Evolutionary conservation across 768 basidiomycete genomes (phyloP).

Genomic region (Hirschioporus abietinus): DNA sequence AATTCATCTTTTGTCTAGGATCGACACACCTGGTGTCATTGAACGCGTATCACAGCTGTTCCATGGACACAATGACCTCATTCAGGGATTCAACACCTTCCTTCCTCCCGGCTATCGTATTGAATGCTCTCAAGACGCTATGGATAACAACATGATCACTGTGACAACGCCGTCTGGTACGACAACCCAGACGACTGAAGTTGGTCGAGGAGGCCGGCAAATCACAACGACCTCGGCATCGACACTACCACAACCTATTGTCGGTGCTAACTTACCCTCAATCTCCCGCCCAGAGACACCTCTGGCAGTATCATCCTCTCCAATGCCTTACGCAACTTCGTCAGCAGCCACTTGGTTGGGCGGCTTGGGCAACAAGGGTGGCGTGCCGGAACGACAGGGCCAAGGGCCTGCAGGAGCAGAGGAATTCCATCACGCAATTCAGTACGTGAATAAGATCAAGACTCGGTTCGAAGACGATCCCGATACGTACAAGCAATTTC

Average conservation of each 20-base stretch:
- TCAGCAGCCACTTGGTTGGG: conserved; percentile 56
- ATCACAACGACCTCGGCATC: neutral
- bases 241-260: neutral
- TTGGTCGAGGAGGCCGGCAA: neutral
- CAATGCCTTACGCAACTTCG: neutral
- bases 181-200: conserved; percentile 57
- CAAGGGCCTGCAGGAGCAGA: conserved; percentile 39
- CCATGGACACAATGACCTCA: conserved; percentile 82
- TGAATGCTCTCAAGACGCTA: conserved; percentile 70
- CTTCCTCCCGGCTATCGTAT: conserved; percentile 92
- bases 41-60: conserved; percentile 91
- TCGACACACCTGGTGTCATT: conserved; percentile 97
- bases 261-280: conserved; percentile 9
- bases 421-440: conserved; percentile 92
- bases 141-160: conserved; percentile 67
- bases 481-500: conserved; percentile 88
- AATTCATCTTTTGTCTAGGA: conserved; percentile 42
- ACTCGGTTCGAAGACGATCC: conserved; percentile 81
- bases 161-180: conserved; percentile 78
- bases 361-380: conserved; percentile 34
- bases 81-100: conserved; percentile 98
- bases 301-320: conserved; percentile 9
- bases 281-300: conserved; percentile 18
- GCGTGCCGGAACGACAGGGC: conserved; percentile 28
- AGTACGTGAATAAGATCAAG: conserved; percentile 99